Percentiles rank a stretch among this genome's conserved stretches.
Conservation (phyloP, 257 asterid genomes). For the Voacanga thouarsii region DNA sequence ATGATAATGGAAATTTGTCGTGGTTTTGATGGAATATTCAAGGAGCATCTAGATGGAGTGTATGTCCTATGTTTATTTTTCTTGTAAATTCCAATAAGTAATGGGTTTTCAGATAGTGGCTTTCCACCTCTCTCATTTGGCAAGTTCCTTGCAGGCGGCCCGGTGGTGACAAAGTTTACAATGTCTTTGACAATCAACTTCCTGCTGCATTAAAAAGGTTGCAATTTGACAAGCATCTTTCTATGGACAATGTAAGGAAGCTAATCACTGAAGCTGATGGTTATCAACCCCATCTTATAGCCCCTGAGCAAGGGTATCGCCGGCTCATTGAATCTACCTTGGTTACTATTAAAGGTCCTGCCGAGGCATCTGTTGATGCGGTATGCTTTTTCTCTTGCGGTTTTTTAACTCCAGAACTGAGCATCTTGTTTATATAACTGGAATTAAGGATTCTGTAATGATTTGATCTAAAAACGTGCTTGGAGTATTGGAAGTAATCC, state of each 20-base stretch:
- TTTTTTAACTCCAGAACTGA: neutral
- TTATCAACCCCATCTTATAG: constrained; percentile 98
- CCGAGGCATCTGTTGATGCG: constrained; percentile 97
- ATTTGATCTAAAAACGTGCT: neutral
- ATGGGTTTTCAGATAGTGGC: constrained; percentile 7
- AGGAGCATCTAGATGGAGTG: constrained; percentile 99
- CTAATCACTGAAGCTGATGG: constrained; percentile 98
- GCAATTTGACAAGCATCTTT: constrained; percentile 96
- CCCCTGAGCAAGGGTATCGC: constrained; percentile 99
- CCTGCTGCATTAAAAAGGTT: constrained; percentile 97
- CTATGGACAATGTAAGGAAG: constrained; percentile 98
- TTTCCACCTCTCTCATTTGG: constrained; percentile 8
- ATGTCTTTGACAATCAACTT: constrained; percentile 87
- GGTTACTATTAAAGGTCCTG: constrained; percentile 89
- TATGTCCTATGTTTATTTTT: constrained; percentile 31
- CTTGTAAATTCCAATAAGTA: neutral
- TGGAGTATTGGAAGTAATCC: neutral
- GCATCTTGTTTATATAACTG: neutral
- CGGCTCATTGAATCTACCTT: constrained; percentile 94
- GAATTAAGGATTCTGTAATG: neutral
- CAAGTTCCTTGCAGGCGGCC: constrained; percentile 66
- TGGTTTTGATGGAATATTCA: constrained; percentile 84
- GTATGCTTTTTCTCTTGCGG: constrained; percentile 32
- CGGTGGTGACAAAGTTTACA: constrained; percentile 94
- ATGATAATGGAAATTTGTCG: constrained; percentile 99